phyloP scores from a whole-genome alignment of 2,329 filamentous ascomycete genomes.

The Pseudogymnoascus verrucosus region DNA sequence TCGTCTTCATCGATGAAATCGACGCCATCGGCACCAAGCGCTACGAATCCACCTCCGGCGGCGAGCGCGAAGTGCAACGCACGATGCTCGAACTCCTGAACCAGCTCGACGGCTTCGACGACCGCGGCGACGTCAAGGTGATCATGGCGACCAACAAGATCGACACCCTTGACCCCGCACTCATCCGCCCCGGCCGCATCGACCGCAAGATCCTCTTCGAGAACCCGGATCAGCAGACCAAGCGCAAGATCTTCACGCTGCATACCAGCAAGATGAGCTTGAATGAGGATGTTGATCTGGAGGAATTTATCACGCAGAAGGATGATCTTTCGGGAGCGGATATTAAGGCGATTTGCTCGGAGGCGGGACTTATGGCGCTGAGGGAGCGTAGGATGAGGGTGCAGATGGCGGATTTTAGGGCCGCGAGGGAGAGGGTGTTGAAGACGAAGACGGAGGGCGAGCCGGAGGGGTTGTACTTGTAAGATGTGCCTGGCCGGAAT shows the following conservation, averaged over 20 bases:
- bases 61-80: conserved; percentile 93
- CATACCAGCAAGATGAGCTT: conserved; percentile 99
- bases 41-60: conserved; percentile 94
- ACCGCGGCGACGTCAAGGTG: conserved; percentile 97
- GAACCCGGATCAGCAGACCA: conserved; percentile 72
- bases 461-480: conserved; percentile 97
- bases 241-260: conserved; percentile 95
- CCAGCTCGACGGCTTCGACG: conserved; percentile 97
- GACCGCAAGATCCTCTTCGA: conserved; percentile 88
- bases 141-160: conserved; percentile 99
- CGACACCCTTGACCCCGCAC: conserved; percentile 87
- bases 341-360: conserved; percentile 98
- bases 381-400: conserved; percentile 95
- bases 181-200: conserved; percentile 95
- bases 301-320: conserved; percentile 98
- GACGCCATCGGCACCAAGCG: conserved; percentile 98
- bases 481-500: conserved; percentile 31
- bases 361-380: conserved; percentile 88
- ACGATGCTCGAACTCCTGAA: conserved; percentile 98
- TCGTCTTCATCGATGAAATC: conserved; percentile 99
- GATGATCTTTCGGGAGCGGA: conserved; percentile 95
- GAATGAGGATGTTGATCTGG: conserved; percentile 91
- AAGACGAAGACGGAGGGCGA: conserved; percentile 99
- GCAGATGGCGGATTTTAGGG: conserved; percentile 96
- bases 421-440: conserved; percentile 86